phyloP scores from a whole-genome alignment of 1,284 basidiomycete genomes.

The Volvariella surrecta region DNA sequence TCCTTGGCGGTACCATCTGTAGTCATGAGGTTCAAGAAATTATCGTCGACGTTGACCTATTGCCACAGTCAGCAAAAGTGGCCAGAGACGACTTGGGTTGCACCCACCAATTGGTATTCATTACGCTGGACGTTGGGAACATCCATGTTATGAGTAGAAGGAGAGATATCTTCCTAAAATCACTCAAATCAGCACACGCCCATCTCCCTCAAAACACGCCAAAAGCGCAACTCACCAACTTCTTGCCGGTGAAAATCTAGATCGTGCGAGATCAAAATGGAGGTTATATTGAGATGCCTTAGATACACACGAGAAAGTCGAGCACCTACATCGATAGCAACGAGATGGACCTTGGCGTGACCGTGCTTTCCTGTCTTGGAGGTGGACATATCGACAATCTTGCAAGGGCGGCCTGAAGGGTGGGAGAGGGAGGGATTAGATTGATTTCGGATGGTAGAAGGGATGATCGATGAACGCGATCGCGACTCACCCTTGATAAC shows the following conservation, averaged over 20 bases:
- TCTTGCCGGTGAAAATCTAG: slow-evolving; percentile 95
- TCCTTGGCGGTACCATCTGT: slow-evolving; percentile 84
- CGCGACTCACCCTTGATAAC: slow-evolving; percentile 82
- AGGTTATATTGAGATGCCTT: slow-evolving; percentile 6
- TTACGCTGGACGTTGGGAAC: slow-evolving; percentile 90
- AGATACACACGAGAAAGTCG: slow-evolving; percentile 1
- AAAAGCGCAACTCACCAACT: slow-evolving; percentile 48
- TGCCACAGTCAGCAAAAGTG: slow-evolving; percentile 5
- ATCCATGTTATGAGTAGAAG: slow-evolving; percentile 99
- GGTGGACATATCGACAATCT: slow-evolving; percentile 99
- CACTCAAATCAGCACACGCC: not conserved
- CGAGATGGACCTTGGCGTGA: slow-evolving; percentile 98
- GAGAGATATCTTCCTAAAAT: slow-evolving; percentile 89
- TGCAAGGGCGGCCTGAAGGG: slow-evolving; percentile 85
- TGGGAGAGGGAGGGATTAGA: slow-evolving; percentile 5
- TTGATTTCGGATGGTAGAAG: slow-evolving; percentile 8
- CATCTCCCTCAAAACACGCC: not conserved
- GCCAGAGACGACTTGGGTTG: not conserved
- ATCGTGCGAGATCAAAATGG: slow-evolving; percentile 7
- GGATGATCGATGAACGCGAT: slow-evolving; percentile 5
- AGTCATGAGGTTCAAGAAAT: slow-evolving; percentile 94
- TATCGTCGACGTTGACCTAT: slow-evolving; percentile 81
- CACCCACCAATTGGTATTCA: slow-evolving; percentile 86
- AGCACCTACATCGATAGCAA: slow-evolving; percentile 85
- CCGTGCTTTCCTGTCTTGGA: slow-evolving; percentile 99